A percentile compares a stretch with the other conserved stretches of the same genome.
These are phyloP conservation scores for Imleria badia DNA, from an alignment of 768 basidiomycete genomes.

Conservation along the genomic window DNA sequence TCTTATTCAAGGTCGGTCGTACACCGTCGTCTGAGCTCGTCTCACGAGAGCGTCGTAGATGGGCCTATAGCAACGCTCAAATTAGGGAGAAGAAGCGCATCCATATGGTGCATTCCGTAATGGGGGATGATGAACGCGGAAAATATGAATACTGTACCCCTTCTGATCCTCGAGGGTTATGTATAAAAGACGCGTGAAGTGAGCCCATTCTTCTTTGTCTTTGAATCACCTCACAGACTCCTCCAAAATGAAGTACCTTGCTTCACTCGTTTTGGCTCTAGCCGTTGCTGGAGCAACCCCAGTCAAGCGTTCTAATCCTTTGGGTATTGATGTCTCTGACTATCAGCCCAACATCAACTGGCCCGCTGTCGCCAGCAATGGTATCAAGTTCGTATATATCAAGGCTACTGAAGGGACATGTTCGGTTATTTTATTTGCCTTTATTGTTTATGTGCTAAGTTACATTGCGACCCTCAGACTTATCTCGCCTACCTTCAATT, in stretches of 20 bases:
- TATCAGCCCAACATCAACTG: conserved; percentile 53
- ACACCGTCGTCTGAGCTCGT: too few species aligned
- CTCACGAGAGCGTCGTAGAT: too few species aligned
- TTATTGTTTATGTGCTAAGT: neutral
- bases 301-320: conserved; percentile 36
- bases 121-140: neutral
- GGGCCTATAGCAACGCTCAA: too few species aligned
- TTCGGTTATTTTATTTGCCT: conserved; percentile 23
- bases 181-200: conserved; percentile 12
- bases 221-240: neutral
- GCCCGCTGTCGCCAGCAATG: conserved; percentile 49
- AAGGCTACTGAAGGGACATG: conserved; percentile 67
- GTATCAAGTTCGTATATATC: conserved; percentile 58
- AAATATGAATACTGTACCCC: too few species aligned
- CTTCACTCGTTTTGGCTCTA: conserved; percentile 14
- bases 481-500: conserved; percentile 31
- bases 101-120: neutral
- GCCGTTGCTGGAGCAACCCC: conserved; percentile 14
- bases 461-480: neutral
- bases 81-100: neutral
- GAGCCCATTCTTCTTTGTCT: neutral
- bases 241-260: conserved; percentile 21
- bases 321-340: conserved; percentile 57
- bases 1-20: too few species aligned
- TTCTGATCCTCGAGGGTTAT: neutral